phyloP scores from a whole-genome alignment of 2,329 filamentous ascomycete genomes.

The Clarireedia monteithiana region DNA sequence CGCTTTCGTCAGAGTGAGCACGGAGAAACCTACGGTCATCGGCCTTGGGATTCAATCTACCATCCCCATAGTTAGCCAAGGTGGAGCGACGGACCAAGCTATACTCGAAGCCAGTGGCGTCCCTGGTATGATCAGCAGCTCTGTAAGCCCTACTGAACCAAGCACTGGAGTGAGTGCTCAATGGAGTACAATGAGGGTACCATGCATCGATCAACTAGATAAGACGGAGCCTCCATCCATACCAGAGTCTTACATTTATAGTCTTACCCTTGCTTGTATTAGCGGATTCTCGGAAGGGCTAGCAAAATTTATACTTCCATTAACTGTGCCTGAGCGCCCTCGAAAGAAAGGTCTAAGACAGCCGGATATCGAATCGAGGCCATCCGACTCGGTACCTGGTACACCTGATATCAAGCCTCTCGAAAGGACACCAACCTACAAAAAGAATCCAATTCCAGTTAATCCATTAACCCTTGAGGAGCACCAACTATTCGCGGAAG shows the following conservation, averaged over 20 bases:
- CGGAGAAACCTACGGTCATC: slow-evolving; percentile 83
- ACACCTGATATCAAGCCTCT: slow-evolving; percentile 27
- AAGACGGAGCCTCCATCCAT: slow-evolving; percentile 76
- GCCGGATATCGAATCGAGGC: slow-evolving; percentile 18
- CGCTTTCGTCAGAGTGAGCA: slow-evolving; percentile 84
- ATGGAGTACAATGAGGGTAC: slow-evolving; percentile 81
- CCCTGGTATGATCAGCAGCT: slow-evolving; percentile 74
- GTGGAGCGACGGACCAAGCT: slow-evolving; percentile 67
- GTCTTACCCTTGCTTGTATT: slow-evolving; percentile 79
- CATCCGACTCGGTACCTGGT: slow-evolving; percentile 16
- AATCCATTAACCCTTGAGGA: slow-evolving; percentile 75
- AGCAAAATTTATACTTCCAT: slow-evolving; percentile 84
- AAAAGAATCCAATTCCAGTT: slow-evolving; percentile 68
- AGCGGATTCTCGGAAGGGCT: slow-evolving; percentile 85
- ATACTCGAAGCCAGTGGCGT: slow-evolving; percentile 83
- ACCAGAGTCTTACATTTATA: slow-evolving; percentile 92
- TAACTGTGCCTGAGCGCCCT: slow-evolving; percentile 73
- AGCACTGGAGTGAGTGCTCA: slow-evolving; percentile 76
- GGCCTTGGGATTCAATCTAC: slow-evolving; percentile 86
- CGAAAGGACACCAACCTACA: slow-evolving; percentile 59
- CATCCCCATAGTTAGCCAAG: slow-evolving; percentile 57
- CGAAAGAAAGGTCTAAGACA: slow-evolving; percentile 36
- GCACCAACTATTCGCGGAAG: slow-evolving; percentile 61
- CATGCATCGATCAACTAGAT: slow-evolving; percentile 90
- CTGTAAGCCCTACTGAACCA: slow-evolving; percentile 56